Evolutionary conservation across 2,329 filamentous ascomycete species (phyloP), one percentile per base, ranked within the genome.

Genomic region (Periconia macrospinosa): DNA sequence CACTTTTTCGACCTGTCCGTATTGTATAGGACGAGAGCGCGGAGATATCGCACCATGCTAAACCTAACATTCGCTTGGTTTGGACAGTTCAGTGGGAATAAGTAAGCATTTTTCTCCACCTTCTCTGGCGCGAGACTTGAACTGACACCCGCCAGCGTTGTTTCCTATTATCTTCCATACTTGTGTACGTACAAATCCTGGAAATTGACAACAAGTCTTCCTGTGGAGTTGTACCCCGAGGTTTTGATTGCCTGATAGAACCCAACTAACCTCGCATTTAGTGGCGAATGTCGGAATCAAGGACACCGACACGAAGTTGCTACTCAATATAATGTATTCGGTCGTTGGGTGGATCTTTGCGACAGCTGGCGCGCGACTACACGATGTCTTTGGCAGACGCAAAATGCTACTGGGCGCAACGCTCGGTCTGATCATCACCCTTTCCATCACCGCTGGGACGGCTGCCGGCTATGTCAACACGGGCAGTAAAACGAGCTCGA

Each of bases 321-420:
- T 75, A 11, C 63, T 75, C 50, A 75, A 74, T 55, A 70, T 69
- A 40, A 70, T 73, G 53, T 70, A 72, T 51, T 65, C 69, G 1
- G 62, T 71, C 27, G 65, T 68, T 42, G 61, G 66, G 18, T 67
- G 66, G 58, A 60, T 73, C 11, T 69, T 68, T 23, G 62, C 67
- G 1, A 61, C 71, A 1, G 67, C 66, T 41, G 70, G 71, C 10
- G 68, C 70, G 1, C 68, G 66, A 8, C 51, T 66, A 42, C 63
- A 67, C 30, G 65, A 69, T 43, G 56, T 65, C 14, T 50, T 69
- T 17, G 66, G 67, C 17, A 56, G 66, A 2, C 61, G 66, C 27
- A 61, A 62, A 48, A 55, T 74, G 67, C 60, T 74, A 1, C 55
- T 73, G 14, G 49, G 40, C 49, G 40, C 63, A 11, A 68, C 62